A percentile compares a stretch with the other conserved stretches of the same genome.
Evolutionary conservation across 495 filamentous ascomycete genomes (phyloP).

Genomic region (Annulohypoxylon maeteangense): DNA sequence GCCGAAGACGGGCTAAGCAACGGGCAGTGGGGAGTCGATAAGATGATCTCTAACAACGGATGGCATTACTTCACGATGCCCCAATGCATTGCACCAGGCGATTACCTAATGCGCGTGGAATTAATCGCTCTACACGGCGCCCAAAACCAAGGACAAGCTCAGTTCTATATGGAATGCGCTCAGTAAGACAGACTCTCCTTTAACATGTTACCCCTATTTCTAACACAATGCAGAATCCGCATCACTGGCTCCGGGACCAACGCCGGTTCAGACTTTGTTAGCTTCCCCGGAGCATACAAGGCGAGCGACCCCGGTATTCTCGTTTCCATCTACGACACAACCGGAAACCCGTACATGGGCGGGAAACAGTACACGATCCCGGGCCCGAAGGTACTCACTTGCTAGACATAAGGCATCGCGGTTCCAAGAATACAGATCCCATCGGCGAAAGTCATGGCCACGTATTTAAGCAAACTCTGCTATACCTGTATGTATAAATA

Average conservation of each 20-base stretch:
- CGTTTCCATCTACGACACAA: slow-evolving; percentile 55
- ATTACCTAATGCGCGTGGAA: slow-evolving; percentile 65
- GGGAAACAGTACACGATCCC: slow-evolving; percentile 56
- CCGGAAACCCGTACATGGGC: slow-evolving; percentile 49
- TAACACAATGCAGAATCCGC: slow-evolving; percentile 50
- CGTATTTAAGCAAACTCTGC: not conserved
- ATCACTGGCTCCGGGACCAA: slow-evolving; percentile 59
- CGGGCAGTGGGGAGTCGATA: slow-evolving; percentile 57
- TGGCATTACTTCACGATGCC: slow-evolving; percentile 61
- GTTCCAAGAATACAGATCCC: not conserved
- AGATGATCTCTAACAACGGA: slow-evolving; percentile 54
- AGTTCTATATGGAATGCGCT: slow-evolving; percentile 63
- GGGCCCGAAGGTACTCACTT: slow-evolving; percentile 51
- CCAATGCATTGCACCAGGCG: slow-evolving; percentile 55
- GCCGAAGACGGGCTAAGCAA: slow-evolving; percentile 55
- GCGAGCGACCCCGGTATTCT: slow-evolving; percentile 57
- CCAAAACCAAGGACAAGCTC: slow-evolving; percentile 52
- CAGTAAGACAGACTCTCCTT: slow-evolving; percentile 44
- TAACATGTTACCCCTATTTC: not conserved
- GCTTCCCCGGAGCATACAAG: slow-evolving; percentile 61
- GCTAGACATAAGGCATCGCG: slow-evolving; percentile 23
- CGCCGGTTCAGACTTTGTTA: slow-evolving; percentile 52
- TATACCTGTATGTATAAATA: too few relatives aligned
- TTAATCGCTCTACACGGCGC: slow-evolving; percentile 62
- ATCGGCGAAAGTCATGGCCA: not conserved